Conservation (phyloP, 345 rosid genomes). For the Heritiera fomes region DNA sequence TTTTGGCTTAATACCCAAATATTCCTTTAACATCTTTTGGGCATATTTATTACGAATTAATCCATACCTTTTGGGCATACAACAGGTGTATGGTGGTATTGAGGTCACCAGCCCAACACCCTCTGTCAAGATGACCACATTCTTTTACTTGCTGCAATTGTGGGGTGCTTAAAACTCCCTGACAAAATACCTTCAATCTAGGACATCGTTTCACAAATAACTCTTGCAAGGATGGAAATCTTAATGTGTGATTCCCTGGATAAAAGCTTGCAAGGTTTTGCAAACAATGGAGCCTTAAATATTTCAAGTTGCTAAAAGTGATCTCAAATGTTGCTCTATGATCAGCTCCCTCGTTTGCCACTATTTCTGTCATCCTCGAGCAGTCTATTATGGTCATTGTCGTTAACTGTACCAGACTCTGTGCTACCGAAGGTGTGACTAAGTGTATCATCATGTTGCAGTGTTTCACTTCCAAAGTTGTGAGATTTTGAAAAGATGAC, state of each 20-base stretch:
- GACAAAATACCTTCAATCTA: neutral
- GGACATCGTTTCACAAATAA: neutral
- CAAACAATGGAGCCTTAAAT: neutral
- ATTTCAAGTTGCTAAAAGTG: slow-evolving; percentile 9
- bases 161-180: slow-evolving; percentile 13
- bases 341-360: neutral
- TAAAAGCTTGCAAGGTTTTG: slow-evolving; percentile 7
- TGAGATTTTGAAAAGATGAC: neutral
- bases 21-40: too few species aligned
- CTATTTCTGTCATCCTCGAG: neutral
- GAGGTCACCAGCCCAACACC: slow-evolving; percentile 8
- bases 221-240: neutral
- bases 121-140: fast-evolving
- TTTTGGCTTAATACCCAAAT: too few species aligned
- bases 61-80: slow-evolving; percentile 4
- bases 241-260: neutral
- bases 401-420: neutral
- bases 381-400: neutral
- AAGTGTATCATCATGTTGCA: neutral
- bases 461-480: neutral
- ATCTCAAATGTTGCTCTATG: neutral
- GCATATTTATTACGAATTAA: neutral
- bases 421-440: neutral
- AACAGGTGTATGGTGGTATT: slow-evolving; percentile 10
- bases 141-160: neutral